Evolutionary conservation across 768 basidiomycete genomes (phyloP).

Genomic region (Pisolithus tinctorius): DNA sequence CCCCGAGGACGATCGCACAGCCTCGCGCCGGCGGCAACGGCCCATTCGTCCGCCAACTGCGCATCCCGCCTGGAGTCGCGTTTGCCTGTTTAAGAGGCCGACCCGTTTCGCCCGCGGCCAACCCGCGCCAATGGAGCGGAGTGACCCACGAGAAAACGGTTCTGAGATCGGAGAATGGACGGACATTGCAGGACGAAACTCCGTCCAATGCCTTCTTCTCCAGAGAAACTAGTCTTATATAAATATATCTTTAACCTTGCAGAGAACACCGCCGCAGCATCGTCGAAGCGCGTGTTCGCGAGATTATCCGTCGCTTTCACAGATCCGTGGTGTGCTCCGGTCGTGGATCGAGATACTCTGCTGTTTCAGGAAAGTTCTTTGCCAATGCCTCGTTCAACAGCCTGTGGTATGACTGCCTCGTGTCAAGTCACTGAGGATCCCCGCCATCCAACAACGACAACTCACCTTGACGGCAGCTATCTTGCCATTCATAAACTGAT

Average conservation of each 20-base stretch:
- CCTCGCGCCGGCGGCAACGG: background rate
- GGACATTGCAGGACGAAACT: background rate
- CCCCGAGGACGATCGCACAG: background rate
- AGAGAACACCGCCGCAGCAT: no score
- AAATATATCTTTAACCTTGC: no score
- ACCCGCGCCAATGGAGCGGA: background rate
- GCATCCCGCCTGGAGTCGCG: background rate
- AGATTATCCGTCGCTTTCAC: background rate
- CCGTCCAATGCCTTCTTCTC: background rate
- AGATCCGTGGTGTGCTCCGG: background rate
- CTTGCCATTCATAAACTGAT: conserved; percentile 89
- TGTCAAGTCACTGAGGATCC: conserved; percentile 1
- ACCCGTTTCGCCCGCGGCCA: background rate
- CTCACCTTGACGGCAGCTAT: conserved; percentile 67
- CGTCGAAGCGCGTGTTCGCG: no score
- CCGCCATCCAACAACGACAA: background rate
- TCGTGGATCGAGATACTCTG: conserved; percentile 17
- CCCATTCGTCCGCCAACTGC: background rate
- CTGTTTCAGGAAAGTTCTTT: conserved; percentile 62
- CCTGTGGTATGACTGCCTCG: conserved; percentile 59
- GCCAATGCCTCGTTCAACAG: conserved; percentile 63
- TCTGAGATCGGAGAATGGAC: background rate
- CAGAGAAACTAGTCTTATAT: no score
- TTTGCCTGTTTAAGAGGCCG: background rate
- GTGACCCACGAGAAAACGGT: background rate